Conservation (phyloP, 441 rosid species). For the Cnidoscolus chayamansa region DNA sequence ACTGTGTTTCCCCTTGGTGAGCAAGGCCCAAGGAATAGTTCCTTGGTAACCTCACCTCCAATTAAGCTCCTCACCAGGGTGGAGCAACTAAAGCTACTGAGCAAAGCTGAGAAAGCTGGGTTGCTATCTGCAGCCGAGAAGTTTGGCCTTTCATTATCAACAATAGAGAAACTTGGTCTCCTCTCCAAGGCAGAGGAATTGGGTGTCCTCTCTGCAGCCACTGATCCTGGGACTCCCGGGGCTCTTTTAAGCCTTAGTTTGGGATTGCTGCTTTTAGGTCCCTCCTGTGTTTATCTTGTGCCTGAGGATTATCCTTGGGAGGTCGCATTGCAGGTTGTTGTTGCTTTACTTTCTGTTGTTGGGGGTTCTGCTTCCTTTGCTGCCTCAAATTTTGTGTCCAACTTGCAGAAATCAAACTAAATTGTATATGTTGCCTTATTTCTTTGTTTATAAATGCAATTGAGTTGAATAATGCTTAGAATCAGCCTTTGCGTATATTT, state of each 20-base stretch:
- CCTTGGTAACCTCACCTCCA: constrained; percentile 32
- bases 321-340: constrained; percentile 51
- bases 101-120: constrained; percentile 87
- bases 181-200: constrained; percentile 86
- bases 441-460: too few relatives aligned
- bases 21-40: constrained; percentile 42
- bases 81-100: constrained; percentile 76
- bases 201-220: constrained; percentile 82
- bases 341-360: constrained; percentile 49
- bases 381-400: constrained; percentile 70
- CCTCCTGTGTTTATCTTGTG: constrained; percentile 61
- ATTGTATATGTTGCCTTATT: neutral
- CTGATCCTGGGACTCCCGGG: constrained; percentile 69
- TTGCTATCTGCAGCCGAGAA: constrained; percentile 83
- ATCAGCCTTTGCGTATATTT: too few relatives aligned
- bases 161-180: constrained; percentile 83
- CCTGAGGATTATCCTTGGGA: constrained; percentile 75
- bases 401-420: constrained; percentile 70
- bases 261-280: constrained; percentile 66
- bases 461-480: too few relatives aligned
- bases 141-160: constrained; percentile 68
- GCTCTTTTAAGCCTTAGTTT: constrained; percentile 59
- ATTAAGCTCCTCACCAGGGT: constrained; percentile 81
- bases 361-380: constrained; percentile 94
- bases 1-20: constrained; percentile 44